Conservation (phyloP, 2,329 filamentous ascomycete genomes). For the Seiridium cupressi region DNA sequence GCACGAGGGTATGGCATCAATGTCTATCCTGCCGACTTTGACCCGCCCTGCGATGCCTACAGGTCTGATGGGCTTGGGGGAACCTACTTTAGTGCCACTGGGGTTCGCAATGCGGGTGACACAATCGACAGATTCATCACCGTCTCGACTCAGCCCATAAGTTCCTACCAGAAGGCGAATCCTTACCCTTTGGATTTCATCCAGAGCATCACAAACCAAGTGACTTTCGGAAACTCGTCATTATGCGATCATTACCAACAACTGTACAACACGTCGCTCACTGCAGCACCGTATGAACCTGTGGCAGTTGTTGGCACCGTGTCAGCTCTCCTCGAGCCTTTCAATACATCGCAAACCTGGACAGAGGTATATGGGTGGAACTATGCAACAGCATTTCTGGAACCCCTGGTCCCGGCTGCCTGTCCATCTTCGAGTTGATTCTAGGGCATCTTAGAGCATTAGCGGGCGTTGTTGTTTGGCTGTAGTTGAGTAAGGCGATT, state of each 20-base stretch:
- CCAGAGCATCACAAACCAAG: slow-evolving; percentile 54
- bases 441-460: too few relatives aligned
- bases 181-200: slow-evolving; percentile 41
- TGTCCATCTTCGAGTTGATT: neutral
- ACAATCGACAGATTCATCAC: slow-evolving; percentile 20
- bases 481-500: neutral
- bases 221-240: slow-evolving; percentile 38
- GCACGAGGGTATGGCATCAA: slow-evolving; percentile 44
- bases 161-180: neutral
- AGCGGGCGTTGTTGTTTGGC: too few relatives aligned
- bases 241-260: slow-evolving; percentile 42
- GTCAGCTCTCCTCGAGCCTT: slow-evolving; percentile 23
- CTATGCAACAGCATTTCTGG: slow-evolving; percentile 21
- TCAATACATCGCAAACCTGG: slow-evolving; percentile 14
- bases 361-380: slow-evolving; percentile 20
- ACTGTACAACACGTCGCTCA: slow-evolving; percentile 43
- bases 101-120: neutral
- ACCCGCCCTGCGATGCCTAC: slow-evolving; percentile 50
- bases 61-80: slow-evolving; percentile 20
- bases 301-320: slow-evolving; percentile 23
- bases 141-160: slow-evolving; percentile 20
- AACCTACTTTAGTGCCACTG: slow-evolving; percentile 8
- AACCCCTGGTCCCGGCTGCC: slow-evolving; percentile 11
- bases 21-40: slow-evolving; percentile 39
- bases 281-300: slow-evolving; percentile 25